Evolutionary conservation across 192 early-diverging fungal species (phyloP).

Genomic region (Mortierella hygrophila): DNA sequence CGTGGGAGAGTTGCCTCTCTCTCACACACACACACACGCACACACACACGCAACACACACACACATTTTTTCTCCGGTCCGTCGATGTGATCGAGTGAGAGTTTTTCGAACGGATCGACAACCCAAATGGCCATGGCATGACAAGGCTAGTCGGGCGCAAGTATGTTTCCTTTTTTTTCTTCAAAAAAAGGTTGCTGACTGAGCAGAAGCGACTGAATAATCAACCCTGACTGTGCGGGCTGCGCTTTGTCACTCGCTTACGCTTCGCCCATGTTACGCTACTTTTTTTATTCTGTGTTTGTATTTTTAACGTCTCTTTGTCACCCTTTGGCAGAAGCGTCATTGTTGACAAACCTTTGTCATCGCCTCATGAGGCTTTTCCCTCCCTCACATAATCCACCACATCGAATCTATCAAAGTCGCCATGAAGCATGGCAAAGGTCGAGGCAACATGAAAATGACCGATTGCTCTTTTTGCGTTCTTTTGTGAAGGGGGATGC

Average conservation of each 20-base stretch:
- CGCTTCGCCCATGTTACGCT: background rate
- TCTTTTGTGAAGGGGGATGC: background rate
- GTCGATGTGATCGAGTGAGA: too few species aligned
- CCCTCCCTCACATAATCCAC: background rate
- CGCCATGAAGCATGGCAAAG: background rate
- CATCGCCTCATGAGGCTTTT: background rate
- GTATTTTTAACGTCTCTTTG: background rate
- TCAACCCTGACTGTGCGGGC: background rate
- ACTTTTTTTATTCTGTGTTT: background rate
- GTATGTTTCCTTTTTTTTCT: background rate
- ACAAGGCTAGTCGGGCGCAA: background rate
- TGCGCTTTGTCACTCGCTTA: background rate
- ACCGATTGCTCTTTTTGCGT: background rate
- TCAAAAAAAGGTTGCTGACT: background rate
- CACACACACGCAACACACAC: too few species aligned
- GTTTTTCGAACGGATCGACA: too few species aligned
- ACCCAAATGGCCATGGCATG: background rate
- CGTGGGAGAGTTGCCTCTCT: too few species aligned
- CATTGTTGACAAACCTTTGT: background rate
- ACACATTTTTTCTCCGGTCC: too few species aligned
- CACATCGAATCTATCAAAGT: background rate
- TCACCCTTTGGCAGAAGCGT: background rate
- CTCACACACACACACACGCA: too few species aligned
- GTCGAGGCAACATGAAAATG: background rate
- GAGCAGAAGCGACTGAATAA: constrained; percentile 2